A percentile compares a stretch with the other conserved stretches of the same genome.
Conservation (phyloP, 1,139 yeast species). For the Yamadazyma trypodendri region DNA sequence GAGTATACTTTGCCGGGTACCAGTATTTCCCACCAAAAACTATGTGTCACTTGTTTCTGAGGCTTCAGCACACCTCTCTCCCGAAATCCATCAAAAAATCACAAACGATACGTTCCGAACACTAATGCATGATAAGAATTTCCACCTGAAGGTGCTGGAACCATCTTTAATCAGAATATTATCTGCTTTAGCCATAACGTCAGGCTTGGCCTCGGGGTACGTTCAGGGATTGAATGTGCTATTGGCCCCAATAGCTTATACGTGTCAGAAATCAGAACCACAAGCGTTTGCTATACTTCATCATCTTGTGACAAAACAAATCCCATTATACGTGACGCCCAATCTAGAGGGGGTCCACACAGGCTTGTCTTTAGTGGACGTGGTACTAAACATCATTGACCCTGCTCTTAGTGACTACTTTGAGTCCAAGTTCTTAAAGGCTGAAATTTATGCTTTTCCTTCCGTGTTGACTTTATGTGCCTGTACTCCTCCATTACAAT, state of each 20-base stretch:
- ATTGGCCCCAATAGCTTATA: constrained; percentile 79
- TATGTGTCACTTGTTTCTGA: constrained; percentile 56
- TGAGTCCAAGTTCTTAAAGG: constrained; percentile 64
- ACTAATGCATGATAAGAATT: constrained; percentile 68
- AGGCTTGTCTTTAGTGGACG: constrained; percentile 68
- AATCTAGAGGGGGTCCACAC: constrained; percentile 82
- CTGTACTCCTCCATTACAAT: constrained; percentile 81
- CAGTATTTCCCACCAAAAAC: constrained; percentile 52
- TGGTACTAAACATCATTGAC: constrained; percentile 70
- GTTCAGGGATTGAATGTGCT: constrained; percentile 92
- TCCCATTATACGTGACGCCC: constrained; percentile 79
- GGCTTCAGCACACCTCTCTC: constrained; percentile 50
- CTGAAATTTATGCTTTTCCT: constrained; percentile 88
- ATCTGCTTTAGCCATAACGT: constrained; percentile 68
- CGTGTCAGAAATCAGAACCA: constrained; percentile 73
- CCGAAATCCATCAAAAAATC: constrained; percentile 62
- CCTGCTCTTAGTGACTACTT: constrained; percentile 64
- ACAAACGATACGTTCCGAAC: constrained; percentile 88
- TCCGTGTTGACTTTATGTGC: constrained; percentile 85
- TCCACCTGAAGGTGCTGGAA: constrained; percentile 68
- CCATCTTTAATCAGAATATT: constrained; percentile 65
- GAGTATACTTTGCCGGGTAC: constrained; percentile 71
- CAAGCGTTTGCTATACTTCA: constrained; percentile 78
- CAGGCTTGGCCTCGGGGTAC: constrained; percentile 47
- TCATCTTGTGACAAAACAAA: constrained; percentile 53